Evolutionary conservation across 1,139 yeast genomes (phyloP).

Genomic region (Geotrichum bryndzae): DNA sequence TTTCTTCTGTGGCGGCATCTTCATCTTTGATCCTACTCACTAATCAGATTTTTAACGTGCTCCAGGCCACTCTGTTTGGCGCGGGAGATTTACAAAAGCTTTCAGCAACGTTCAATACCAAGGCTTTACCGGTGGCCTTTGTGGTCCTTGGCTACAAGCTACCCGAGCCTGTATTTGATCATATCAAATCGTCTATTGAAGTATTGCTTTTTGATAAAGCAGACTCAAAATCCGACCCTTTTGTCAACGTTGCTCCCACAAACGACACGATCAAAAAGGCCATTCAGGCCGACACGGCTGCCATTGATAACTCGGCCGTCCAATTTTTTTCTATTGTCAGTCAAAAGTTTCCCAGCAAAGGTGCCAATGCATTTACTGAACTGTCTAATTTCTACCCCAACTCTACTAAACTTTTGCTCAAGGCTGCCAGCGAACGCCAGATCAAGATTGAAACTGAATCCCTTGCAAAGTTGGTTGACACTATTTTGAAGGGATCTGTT

Average conservation of each 20-base stretch:
- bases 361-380: constrained; percentile 10
- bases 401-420: constrained; percentile 4
- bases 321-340: constrained; percentile 8
- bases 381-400: constrained; percentile 9
- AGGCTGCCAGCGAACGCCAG: constrained; percentile 3
- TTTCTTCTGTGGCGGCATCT: background rate
- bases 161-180: constrained; percentile 1
- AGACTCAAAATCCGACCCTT: background rate
- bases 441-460: constrained; percentile 9
- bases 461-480: constrained; percentile 5
- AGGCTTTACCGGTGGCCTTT: constrained; percentile 10
- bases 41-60: constrained; percentile 5
- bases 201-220: constrained; percentile 3
- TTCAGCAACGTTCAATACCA: constrained; percentile 11
- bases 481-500: background rate
- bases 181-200: constrained; percentile 1
- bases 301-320: background rate
- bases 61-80: constrained; percentile 12
- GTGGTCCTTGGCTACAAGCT: constrained; percentile 11
- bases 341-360: constrained; percentile 5
- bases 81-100: constrained; percentile 15
- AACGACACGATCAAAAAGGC: background rate
- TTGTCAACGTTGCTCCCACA: background rate
- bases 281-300: background rate
- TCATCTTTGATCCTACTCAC: background rate